Evolutionary conservation across 768 basidiomycete species (phyloP).

Genomic region (Kondoa subrosea): DNA sequence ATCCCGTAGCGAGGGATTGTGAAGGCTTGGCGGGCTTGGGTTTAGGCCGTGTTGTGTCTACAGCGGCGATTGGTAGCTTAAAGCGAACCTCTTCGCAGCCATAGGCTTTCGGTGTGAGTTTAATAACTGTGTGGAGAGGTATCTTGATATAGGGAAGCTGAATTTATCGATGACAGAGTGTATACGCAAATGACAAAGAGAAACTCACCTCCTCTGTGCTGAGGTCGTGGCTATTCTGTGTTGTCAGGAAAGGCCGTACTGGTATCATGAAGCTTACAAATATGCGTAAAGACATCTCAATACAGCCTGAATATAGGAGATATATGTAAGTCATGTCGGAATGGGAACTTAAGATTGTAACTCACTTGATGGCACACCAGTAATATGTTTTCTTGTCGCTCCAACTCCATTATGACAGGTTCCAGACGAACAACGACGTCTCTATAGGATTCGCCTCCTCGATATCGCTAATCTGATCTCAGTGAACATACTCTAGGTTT

Average conservation of each 20-base stretch:
- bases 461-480: constrained; percentile 45
- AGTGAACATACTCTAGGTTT: too few relatives aligned
- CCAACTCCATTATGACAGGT: constrained; percentile 97
- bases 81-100: constrained; percentile 6
- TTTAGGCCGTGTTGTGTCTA: background rate
- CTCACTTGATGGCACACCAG: constrained; percentile 79
- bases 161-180: background rate
- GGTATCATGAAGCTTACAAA: constrained; percentile 38
- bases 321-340: background rate
- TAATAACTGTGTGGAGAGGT: constrained; percentile 85
- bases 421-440: constrained; percentile 62
- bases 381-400: constrained; percentile 90
- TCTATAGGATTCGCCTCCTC: constrained; percentile 88
- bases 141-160: constrained; percentile 89
- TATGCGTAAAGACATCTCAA: constrained; percentile 59
- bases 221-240: constrained; percentile 43
- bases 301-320: constrained; percentile 39
- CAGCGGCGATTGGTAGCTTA: constrained; percentile 6
- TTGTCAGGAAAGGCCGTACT: background rate
- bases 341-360: constrained; percentile 20
- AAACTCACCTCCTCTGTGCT: constrained; percentile 55
- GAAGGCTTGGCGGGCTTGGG: background rate
- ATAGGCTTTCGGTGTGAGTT: constrained; percentile 63
- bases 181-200: background rate
- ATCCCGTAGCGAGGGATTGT: background rate